Evolutionary conservation across 1,139 yeast species (phyloP).

Genomic region (Debaryomycetaceae sp.): DNA sequence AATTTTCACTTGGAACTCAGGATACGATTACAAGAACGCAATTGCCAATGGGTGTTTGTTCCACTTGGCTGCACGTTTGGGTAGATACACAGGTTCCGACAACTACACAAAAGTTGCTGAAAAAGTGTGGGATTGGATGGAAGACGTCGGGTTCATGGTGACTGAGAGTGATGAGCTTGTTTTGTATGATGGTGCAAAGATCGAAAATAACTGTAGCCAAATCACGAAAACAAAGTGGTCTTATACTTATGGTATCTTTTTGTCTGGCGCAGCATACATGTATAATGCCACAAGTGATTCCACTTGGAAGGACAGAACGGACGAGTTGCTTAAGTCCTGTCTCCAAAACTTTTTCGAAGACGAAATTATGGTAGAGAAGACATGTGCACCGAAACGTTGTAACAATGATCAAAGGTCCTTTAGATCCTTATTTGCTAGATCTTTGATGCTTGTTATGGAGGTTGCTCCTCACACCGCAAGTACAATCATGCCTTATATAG

Average conservation of each 20-base stretch:
- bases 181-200: constrained; percentile 73
- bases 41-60: constrained; percentile 78
- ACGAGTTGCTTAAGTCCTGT: constrained; percentile 50
- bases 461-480: constrained; percentile 52
- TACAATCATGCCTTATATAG: constrained; percentile 42
- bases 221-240: constrained; percentile 63
- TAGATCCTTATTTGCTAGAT: constrained; percentile 69
- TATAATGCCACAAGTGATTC: constrained; percentile 60
- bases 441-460: constrained; percentile 56
- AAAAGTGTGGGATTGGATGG: constrained; percentile 69
- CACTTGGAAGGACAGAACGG: constrained; percentile 55
- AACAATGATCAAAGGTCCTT: constrained; percentile 76
- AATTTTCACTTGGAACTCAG: constrained; percentile 71
- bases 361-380: constrained; percentile 60
- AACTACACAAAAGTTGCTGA: constrained; percentile 66
- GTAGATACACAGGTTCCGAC: constrained; percentile 63
- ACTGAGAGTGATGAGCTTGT: constrained; percentile 34
- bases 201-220: constrained; percentile 53
- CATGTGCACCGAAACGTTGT: constrained; percentile 57
- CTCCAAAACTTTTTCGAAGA: constrained; percentile 40
- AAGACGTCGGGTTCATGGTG: constrained; percentile 45
- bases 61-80: constrained; percentile 74
- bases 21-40: constrained; percentile 76
- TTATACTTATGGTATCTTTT: constrained; percentile 72
- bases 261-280: constrained; percentile 71